phyloP scores from a whole-genome alignment of 2,329 filamentous ascomycete genomes.

The Penicillium sp. region DNA sequence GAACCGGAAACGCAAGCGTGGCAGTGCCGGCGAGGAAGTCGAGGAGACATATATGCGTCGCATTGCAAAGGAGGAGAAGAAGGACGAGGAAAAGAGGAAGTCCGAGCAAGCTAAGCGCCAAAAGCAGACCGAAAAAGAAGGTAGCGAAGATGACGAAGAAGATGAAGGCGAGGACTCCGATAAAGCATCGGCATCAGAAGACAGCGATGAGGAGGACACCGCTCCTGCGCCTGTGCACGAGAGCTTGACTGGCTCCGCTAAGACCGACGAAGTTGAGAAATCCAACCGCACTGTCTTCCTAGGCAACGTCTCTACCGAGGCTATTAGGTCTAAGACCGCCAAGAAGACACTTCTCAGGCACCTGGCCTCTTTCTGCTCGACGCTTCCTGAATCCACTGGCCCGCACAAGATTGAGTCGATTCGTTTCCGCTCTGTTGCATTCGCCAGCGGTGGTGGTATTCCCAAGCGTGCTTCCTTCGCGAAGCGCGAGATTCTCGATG shows the following conservation, averaged over 20 bases:
- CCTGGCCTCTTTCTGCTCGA: slow-evolving; percentile 70
- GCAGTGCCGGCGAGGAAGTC: slow-evolving; percentile 48
- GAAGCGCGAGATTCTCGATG: slow-evolving; percentile 83
- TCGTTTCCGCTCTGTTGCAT: slow-evolving; percentile 91
- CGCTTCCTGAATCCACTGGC: slow-evolving; percentile 49
- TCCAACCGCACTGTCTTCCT: slow-evolving; percentile 88
- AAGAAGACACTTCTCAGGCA: slow-evolving; percentile 77
- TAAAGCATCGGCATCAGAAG: slow-evolving; percentile 45
- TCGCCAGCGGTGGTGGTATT: slow-evolving; percentile 65
- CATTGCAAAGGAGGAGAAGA: slow-evolving; percentile 45
- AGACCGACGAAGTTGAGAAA: slow-evolving; percentile 69
- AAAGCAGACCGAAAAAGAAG: slow-evolving; percentile 35
- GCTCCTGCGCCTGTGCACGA: slow-evolving; percentile 41
- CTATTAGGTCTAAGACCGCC: slow-evolving; percentile 76
- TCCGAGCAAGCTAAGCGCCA: slow-evolving; percentile 41
- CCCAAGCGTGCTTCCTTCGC: slow-evolving; percentile 95
- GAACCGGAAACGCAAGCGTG: slow-evolving; percentile 56
- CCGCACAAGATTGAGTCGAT: slow-evolving; percentile 81
- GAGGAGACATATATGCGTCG: slow-evolving; percentile 48
- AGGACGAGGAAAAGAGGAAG: slow-evolving; percentile 37
- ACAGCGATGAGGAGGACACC: slow-evolving; percentile 34
- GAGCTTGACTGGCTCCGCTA: slow-evolving; percentile 35
- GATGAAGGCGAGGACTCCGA: slow-evolving; percentile 53
- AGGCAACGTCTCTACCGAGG: slow-evolving; percentile 80
- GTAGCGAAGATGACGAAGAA: slow-evolving; percentile 44